Evolutionary conservation across 2,329 filamentous ascomycete species (phyloP).

Genomic region (Lecanicillium sp.): DNA sequence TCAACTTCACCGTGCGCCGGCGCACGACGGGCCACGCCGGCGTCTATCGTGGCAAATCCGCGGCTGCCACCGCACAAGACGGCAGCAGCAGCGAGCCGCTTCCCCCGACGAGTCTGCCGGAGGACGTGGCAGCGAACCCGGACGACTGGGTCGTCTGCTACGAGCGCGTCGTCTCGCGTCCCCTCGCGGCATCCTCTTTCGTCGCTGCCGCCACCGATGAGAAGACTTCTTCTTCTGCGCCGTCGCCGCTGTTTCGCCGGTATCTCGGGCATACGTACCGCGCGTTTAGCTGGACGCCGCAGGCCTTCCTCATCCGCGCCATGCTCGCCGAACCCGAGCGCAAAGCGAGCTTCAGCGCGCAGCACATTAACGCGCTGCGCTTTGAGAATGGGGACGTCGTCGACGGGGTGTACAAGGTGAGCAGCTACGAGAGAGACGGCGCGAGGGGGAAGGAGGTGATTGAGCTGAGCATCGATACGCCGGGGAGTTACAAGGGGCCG

Average conservation of each 20-base stretch:
- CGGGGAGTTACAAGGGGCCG: conserved; percentile 16
- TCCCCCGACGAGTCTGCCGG: conserved; percentile 17
- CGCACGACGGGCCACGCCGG: conserved; percentile 12
- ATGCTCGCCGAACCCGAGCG: conserved; percentile 18
- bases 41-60: no score
- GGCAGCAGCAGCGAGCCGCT: not conserved
- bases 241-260: conserved; percentile 19
- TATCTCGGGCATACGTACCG: conserved; percentile 25
- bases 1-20: conserved; percentile 12
- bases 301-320: conserved; percentile 24
- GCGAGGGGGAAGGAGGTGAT: conserved; percentile 14
- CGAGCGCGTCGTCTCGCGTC: conserved; percentile 23
- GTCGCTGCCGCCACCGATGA: not conserved
- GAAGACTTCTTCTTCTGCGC: not conserved
- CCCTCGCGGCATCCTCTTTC: conserved; percentile 16
- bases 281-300: conserved; percentile 29
- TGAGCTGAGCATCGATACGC: conserved; percentile 26
- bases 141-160: conserved; percentile 23
- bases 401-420: conserved; percentile 27
- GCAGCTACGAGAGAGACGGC: conserved; percentile 18
- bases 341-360: conserved; percentile 21
- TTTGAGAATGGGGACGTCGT: conserved; percentile 25
- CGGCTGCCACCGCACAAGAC: no score
- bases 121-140: conserved; percentile 17
- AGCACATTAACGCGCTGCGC: conserved; percentile 18